Evolutionary conservation across 371 early-diverging fungal species (phyloP), one percentile per base, ranked within the genome.

Genomic region (Mortierella sp.): DNA sequence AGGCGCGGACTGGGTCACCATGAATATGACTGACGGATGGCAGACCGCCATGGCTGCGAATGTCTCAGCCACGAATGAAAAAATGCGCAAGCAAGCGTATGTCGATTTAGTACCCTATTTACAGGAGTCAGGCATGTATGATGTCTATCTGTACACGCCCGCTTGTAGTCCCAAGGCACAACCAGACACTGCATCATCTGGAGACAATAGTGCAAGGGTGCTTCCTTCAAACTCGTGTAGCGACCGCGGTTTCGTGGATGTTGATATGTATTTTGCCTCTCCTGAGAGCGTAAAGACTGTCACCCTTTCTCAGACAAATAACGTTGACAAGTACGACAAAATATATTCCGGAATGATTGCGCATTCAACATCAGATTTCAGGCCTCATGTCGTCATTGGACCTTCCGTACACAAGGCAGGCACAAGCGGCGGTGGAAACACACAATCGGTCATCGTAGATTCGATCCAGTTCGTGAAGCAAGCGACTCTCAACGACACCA

Each of bases 51-150:
- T 84, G 33, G 77, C 74, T 9, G 76, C 83, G 10, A 66, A 22
- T 2, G 57, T 70, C 52, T 78, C 55, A 63, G 81, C 69, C 8
- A 64, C 58, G 67, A 67, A 84, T 70, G 55, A 58, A 41, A 9
- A 58, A 63, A 22, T 58, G 67, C 52, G 85, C 60, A 15, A 81
- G 53, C 69, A 78, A 19, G 87, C 86, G 9, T 77, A 83, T 6
- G 84, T 91, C 6, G 83, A 84, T 9, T 78, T 92, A 66, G 79
- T 78, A 7, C 93, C 93, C 0, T 86, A 85, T 52, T 72, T 94
- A 1, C 87, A 89, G 21, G 93, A 93, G 65, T 70, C 90, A 15
- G 94, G 94, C 19, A 83, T 84, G 52, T 94, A 94, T 59, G 85
- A 90, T 24, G 88, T 93, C 1, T 85, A 86, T 47, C 50, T 93